These are phyloP conservation scores for Trichopus zeylanicus DNA, from an alignment of 116 monocot genomes.

Conservation along the genomic window DNA sequence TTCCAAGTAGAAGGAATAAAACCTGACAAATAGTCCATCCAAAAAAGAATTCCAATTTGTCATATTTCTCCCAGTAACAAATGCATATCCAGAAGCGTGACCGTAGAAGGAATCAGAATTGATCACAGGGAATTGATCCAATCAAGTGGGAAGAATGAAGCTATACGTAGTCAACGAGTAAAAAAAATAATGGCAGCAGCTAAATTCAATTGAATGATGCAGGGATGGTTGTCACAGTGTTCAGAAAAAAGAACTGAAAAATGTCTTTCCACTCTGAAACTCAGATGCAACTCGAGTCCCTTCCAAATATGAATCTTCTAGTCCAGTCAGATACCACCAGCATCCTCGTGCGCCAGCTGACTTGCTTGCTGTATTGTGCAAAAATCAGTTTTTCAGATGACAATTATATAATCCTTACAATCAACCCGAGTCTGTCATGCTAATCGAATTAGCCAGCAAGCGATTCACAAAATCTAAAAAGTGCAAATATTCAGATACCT, in stretches of 20 bases:
- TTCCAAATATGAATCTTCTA: constrained; percentile 66
- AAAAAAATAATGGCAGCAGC: too few species aligned
- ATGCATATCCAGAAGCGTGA: too few species aligned
- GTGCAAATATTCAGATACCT: constrained; percentile 24
- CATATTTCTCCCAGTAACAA: too few species aligned
- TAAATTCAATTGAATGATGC: neutral
- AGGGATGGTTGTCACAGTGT: neutral
- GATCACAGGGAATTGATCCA: too few species aligned
- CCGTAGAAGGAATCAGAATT: too few species aligned
- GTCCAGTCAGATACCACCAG: constrained; percentile 75
- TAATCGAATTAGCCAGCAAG: neutral
- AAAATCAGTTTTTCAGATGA: constrained; percentile 1
- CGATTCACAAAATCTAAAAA: neutral
- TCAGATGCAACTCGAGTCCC: constrained; percentile 81
- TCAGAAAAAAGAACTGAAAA: too few species aligned
- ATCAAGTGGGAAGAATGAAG: too few species aligned
- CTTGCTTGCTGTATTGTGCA: constrained; percentile 64
- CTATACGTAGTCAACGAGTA: too few species aligned
- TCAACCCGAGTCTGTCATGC: neutral
- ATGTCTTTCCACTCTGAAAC: neutral
- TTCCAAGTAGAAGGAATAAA: too few species aligned
- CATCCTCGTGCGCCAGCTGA: constrained; percentile 87
- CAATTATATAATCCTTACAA: too few species aligned
- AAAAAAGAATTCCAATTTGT: too few species aligned
- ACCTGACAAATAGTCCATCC: too few species aligned